phyloP scores from a whole-genome alignment of 768 basidiomycete species.

The Hygrophorus pudorinus region DNA sequence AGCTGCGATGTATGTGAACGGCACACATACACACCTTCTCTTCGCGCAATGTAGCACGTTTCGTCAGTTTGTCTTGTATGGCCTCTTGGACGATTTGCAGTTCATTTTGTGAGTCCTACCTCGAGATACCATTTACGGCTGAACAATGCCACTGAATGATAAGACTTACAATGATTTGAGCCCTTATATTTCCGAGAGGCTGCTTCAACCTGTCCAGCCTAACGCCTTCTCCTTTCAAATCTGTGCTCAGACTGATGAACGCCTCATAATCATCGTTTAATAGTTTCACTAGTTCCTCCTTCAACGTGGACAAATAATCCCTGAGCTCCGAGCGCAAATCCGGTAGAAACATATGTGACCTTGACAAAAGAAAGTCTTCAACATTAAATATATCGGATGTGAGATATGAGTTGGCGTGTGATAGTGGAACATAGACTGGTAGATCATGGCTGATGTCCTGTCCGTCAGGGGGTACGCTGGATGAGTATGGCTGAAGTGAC shows the following conservation, averaged over 20 bases:
- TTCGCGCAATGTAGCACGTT: conserved; percentile 68
- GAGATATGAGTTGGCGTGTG: conserved; percentile 71
- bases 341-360: conserved; percentile 74
- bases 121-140: neutral
- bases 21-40: conserved; percentile 53
- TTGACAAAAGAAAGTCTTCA: conserved; percentile 81
- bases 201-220: conserved; percentile 56
- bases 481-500: neutral
- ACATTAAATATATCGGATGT: conserved; percentile 63
- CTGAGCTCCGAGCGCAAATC: conserved; percentile 84
- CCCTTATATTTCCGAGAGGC: conserved; percentile 56
- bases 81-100: conserved; percentile 60
- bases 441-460: conserved; percentile 32
- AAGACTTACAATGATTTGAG: conserved; percentile 55
- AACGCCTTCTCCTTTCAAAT: conserved; percentile 76
- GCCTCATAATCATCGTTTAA: conserved; percentile 99
- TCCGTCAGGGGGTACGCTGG: conserved; percentile 11
- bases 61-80: conserved; percentile 69
- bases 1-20: conserved; percentile 1
- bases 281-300: conserved; percentile 89
- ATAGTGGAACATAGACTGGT: conserved; percentile 60
- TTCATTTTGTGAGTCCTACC: conserved; percentile 51
- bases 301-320: conserved; percentile 72
- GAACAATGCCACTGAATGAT: too few relatives aligned
- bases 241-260: conserved; percentile 92